Base-by-base conservation (phyloP, 305 asterid species). In the Fraxinus velutina region DNA sequence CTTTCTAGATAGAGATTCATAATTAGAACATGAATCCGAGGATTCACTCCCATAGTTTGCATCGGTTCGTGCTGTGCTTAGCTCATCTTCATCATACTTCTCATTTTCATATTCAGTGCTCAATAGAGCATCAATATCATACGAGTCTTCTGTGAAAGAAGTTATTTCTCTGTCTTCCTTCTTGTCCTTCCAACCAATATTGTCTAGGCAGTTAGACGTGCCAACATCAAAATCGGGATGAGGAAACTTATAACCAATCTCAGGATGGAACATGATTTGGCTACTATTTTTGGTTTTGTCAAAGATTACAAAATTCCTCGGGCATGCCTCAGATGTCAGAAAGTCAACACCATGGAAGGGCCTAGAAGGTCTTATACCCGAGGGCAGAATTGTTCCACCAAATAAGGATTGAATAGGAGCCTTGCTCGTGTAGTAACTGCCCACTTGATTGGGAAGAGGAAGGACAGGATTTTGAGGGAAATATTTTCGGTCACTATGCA, bases 261-360 rank as follows among this genome's bases (percentile, higher is more conserved):
- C 92, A 3, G 98, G 97, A 80, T 92, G 92, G 83, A 86, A 88
- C 94, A 91, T 91, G 88, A 93, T 82, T 81, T 91, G 93, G 84
- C 93, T 90, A 55, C 83, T 73, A 29, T 83, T 82, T 76, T 83
- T 84, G 34, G 94, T 86, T 80, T 86, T 89, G 81, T 94, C 97
- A 30, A 94, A 89, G 89, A 92, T 91, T 60, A 94, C 82, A 80
- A 88, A 91, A 75, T 94, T 94, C 88, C 89, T 86, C 0, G 98
- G 96, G 86, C 97, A 91, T 60, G 89, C 88, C 33, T 83, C 85
- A 10, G 95, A 89, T 64, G 93, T 86, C 80, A 83, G 91, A 83
- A 92, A 78, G 80, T 91, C 85, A 8, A 91, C 87, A 73, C 84
- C 86, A 17, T 74, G 83, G 17, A 86, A 80, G 68, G 92, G 91